Base-by-base conservation (phyloP, 257 asterid species). In the Solanum paucissectum region DNA sequence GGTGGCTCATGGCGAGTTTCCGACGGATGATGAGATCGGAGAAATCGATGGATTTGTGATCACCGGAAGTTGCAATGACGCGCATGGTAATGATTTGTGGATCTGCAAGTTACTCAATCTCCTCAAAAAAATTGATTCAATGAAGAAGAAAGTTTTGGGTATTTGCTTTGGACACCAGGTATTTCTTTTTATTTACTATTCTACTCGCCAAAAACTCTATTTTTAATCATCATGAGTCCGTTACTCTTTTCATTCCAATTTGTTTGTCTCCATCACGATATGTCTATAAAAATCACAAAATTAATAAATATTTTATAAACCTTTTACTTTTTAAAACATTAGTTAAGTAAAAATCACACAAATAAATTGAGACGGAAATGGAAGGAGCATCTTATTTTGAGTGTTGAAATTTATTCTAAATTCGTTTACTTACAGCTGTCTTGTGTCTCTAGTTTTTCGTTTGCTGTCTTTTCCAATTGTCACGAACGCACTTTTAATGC, bases 161-260 rank as follows among this genome's bases (percentile, higher is more conserved):
- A 90, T 95, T 86, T 96, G 98, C 92, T 96, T 96, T 77, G 99
- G 98, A 12, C 98, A 94, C 88, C 99, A 96, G 98, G 98, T 95
- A 83, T 25, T 40, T 84, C 21, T 29, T 33, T 33, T 82, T 14
- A 16, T 40, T 58, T 58, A 84, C 32, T 18, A 6, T 68, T 82
- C 33, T 12, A 46, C 5, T 44, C 25, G 3, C 5, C 23, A 1
- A 0, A 10, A 9, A 23, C 6, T 46, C 64, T 25, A 25, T 79
- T 69, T 42, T 42, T 3, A 42, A 40, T 71, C 33, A 11, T n/a
- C 2, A 3, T 40, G 10, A 2, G 11, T 46, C 0, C 0, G 58
- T 46, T 46, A 5, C 21, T 7, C 3, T 16, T 71, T 8, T 33
- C 46, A 4, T 21, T 60, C 21, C 33, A 3, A 32, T 71, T 60